Evolutionary conservation across 192 early-diverging fungal species (phyloP).

Genomic region (Lobosporangium transversale): DNA sequence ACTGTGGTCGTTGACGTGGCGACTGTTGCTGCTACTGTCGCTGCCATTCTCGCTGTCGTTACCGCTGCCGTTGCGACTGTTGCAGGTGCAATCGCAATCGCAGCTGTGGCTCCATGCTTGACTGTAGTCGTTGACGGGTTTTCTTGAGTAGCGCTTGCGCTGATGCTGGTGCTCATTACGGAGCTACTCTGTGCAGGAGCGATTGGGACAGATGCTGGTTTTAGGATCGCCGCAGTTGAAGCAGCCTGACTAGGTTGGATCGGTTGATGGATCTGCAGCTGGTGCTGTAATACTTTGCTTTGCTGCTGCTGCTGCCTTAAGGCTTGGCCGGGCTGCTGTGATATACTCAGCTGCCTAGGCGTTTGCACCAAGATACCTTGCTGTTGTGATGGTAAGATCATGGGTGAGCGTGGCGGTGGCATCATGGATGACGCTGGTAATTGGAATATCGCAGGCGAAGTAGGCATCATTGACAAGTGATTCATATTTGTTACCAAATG

Average conservation of each 20-base stretch:
- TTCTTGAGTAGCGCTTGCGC: neutral
- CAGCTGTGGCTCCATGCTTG: neutral
- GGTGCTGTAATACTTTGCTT: neutral
- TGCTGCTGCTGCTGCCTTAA: conserved; percentile 25
- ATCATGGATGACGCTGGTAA: conserved; percentile 44
- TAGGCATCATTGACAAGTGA: conserved; percentile 37
- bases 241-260: conserved; percentile 7
- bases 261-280: conserved; percentile 1
- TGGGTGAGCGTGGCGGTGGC: conserved; percentile 28
- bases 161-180: neutral
- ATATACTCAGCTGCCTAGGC: conserved; percentile 30
- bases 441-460: conserved; percentile 29
- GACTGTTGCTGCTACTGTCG: neutral
- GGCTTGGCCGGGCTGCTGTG: conserved; percentile 12
- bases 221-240: conserved; percentile 1
- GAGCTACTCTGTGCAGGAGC: neutral
- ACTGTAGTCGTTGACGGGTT: neutral
- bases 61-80: too few relatives aligned
- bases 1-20: neutral
- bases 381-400: conserved; percentile 42
- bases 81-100: too few relatives aligned
- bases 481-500: conserved; percentile 29
- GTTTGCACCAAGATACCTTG: conserved; percentile 1
- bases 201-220: neutral
- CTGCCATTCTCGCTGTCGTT: too few relatives aligned